These are phyloP conservation scores for Saturnispora dispora DNA, from an alignment of 805 yeast genomes.

Conservation along the genomic window DNA sequence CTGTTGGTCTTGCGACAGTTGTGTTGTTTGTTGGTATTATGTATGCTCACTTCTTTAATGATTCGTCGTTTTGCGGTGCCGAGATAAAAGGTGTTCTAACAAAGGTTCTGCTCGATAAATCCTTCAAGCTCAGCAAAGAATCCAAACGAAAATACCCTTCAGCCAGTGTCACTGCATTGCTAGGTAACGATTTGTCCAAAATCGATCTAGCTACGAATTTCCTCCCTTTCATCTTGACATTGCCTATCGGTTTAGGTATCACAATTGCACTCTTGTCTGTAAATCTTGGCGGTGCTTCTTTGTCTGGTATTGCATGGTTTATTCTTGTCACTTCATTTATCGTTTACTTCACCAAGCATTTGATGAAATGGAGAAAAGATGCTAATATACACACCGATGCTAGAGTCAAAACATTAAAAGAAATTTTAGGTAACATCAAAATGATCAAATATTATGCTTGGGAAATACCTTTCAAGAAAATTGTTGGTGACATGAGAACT, in stretches of 20 bases:
- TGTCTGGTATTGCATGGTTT: slow-evolving; percentile 58
- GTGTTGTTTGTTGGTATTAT: slow-evolving; percentile 39
- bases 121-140: slow-evolving; percentile 49
- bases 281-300: slow-evolving; percentile 63
- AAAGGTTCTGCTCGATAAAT: slow-evolving; percentile 59
- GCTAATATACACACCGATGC: slow-evolving; percentile 62
- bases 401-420: slow-evolving; percentile 70
- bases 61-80: slow-evolving; percentile 56
- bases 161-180: slow-evolving; percentile 64
- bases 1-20: slow-evolving; percentile 57
- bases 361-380: slow-evolving; percentile 47
- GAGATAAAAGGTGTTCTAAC: slow-evolving; percentile 63
- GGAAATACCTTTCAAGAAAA: slow-evolving; percentile 69
- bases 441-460: slow-evolving; percentile 84
- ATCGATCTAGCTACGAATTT: slow-evolving; percentile 69
- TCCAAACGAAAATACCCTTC: slow-evolving; percentile 54
- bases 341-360: slow-evolving; percentile 37
- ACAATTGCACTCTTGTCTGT: slow-evolving; percentile 55
- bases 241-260: slow-evolving; percentile 57
- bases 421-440: slow-evolving; percentile 67
- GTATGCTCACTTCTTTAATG: slow-evolving; percentile 57
- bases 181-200: slow-evolving; percentile 76
- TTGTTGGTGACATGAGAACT: slow-evolving; percentile 46
- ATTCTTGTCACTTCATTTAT: slow-evolving; percentile 41
- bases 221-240: slow-evolving; percentile 52